A percentile compares a stretch with the other conserved stretches of the same genome.
phyloP scores from a whole-genome alignment of 1,284 basidiomycete species.

The Apiotrichum gracile region DNA sequence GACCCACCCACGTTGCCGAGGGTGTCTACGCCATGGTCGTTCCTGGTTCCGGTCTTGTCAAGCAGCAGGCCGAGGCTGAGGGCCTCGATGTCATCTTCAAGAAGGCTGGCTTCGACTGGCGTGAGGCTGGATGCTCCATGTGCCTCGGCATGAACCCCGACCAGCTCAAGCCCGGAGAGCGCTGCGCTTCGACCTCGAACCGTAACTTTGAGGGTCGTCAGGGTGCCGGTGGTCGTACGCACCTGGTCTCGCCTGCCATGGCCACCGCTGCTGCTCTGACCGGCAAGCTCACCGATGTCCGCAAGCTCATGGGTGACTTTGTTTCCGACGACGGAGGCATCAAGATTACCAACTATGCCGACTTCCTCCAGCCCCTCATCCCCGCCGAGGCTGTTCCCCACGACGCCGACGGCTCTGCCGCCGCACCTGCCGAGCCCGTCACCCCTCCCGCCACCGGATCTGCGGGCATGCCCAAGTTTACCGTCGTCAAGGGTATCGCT shows the following conservation, averaged over 20 bases:
- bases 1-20: conserved; percentile 60
- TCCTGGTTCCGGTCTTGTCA: conserved; percentile 88
- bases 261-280: conserved; percentile 88
- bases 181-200: conserved; percentile 94
- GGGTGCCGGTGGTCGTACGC: conserved; percentile 85
- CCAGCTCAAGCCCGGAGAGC: conserved; percentile 80
- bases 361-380: conserved; percentile 71
- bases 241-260: conserved; percentile 91
- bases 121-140: conserved; percentile 97
- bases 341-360: conserved; percentile 63
- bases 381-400: conserved; percentile 51
- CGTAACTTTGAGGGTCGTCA: conserved; percentile 94
- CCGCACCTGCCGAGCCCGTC: conserved; percentile 50
- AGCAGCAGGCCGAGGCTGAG: conserved; percentile 90
- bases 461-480: conserved; percentile 66
- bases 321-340: conserved; percentile 50
- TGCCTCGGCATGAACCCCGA: conserved; percentile 98
- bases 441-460: conserved; percentile 49
- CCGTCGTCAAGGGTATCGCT: conserved; percentile 71
- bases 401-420: conserved; percentile 49
- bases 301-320: conserved; percentile 64
- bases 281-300: conserved; percentile 81
- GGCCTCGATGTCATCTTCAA: conserved; percentile 86
- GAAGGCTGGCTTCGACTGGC: conserved; percentile 94
- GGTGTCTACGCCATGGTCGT: conserved; percentile 89